phyloP scores from a whole-genome alignment of 148 eudicot genomes.

The Heliamphora exappendiculata region DNA sequence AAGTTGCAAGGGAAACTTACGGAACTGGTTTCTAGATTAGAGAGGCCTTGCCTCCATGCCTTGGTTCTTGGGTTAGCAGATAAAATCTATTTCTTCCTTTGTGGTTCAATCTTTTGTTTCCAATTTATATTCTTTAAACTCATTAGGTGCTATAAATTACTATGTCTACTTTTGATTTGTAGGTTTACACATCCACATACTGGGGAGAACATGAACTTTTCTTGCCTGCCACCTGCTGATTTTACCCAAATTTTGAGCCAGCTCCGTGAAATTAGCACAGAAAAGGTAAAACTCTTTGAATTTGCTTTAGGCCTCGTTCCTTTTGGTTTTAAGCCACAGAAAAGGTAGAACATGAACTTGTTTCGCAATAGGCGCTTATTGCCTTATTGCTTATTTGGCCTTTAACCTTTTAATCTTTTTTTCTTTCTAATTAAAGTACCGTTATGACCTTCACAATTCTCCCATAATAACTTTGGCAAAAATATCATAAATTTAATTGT shows the following conservation, averaged over 20 bases:
- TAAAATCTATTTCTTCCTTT: neutral
- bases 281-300: conserved; percentile 23
- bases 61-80: conserved; percentile 74
- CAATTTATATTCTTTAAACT: neutral
- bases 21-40: conserved; percentile 48
- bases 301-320: too few species aligned
- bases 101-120: neutral
- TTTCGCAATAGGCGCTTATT: too few species aligned
- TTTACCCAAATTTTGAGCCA: conserved; percentile 45
- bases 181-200: conserved; percentile 85
- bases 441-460: too few species aligned
- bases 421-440: too few species aligned
- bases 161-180: conserved; percentile 1
- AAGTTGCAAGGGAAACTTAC: conserved; percentile 41
- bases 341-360: too few species aligned
- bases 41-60: conserved; percentile 96
- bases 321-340: too few species aligned
- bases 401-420: too few species aligned
- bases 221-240: conserved; percentile 77
- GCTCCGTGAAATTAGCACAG: conserved; percentile 41
- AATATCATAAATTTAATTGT: too few species aligned
- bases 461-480: too few species aligned
- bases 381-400: too few species aligned
- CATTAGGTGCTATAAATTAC: neutral
- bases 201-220: conserved; percentile 56